Evolutionary conservation across 2,329 filamentous ascomycete species (phyloP), one percentile per base, ranked within the genome.

Genomic region (Talaromyces sp.): DNA sequence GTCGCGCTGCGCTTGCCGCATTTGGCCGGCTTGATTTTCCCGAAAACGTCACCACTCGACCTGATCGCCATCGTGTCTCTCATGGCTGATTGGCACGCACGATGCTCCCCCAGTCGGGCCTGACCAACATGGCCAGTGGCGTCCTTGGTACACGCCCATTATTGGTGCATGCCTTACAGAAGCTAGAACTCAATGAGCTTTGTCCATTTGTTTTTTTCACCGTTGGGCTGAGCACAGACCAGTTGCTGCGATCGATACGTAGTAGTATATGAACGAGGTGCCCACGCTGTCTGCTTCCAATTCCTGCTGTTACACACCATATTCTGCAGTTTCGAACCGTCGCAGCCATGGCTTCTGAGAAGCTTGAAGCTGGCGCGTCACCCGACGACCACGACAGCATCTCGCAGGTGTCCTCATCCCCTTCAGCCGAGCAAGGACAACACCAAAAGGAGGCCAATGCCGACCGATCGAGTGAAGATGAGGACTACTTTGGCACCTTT

Each of bases 281-380:
- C 19, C 44, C 44, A 22, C 44, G 44, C 11, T 25, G n/a, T 10
- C 44, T 10, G 44, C 22, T 15, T 2, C 11, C 22, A 13, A 13
- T 19, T 15, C 11, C 13, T 17, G 44, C n/a, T 11, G 3, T 19
- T 47, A 32, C 25, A 30, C 4, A 28, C 28, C 25, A 15, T 28
- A 9, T 51, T 36, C 47, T 54, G 19, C 17, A 25, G 44, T 25
- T 47, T 19, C 33, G 44, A 47, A 9, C n/a, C 25, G 44, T 47
- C 19, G 19, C n/a, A 25, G 11, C 44, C 11, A 62, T 62, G 60
- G 52, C 52, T 36, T 56, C 60, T 33, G 44, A 36, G 28, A 33
- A 52, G 28, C 22, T 19, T 42, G 52, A 25, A 56, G 22, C 39
- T 22, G 56, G 49, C 15, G 49, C 22, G 25, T 22, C 39, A 9